A percentile compares a stretch with the other conserved stretches of the same genome.
Conservation (phyloP, 2,329 filamentous ascomycete species). For the Diaporthe vaccinii region DNA sequence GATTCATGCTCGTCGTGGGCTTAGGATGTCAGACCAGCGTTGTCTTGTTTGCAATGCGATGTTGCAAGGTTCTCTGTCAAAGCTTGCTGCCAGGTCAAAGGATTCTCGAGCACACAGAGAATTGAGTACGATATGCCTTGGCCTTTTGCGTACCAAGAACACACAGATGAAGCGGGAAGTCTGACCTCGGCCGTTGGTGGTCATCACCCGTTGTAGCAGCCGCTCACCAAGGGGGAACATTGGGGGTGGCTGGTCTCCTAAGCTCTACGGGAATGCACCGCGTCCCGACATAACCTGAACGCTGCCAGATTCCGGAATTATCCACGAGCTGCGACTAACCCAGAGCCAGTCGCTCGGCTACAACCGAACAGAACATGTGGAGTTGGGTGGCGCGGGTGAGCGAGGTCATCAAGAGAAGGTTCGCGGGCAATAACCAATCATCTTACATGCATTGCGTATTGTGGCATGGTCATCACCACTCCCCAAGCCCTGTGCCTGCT, state of each 20-base stretch:
- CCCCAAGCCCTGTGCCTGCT: background rate
- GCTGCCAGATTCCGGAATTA: background rate
- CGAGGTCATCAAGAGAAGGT: background rate
- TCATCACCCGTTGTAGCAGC: too few relatives aligned
- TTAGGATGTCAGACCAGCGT: too few relatives aligned
- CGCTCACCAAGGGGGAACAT: background rate
- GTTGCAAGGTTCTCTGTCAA: too few relatives aligned
- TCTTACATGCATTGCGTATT: constrained; percentile 6
- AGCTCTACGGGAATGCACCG: background rate
- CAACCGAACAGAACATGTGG: constrained; percentile 21
- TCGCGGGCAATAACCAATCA: constrained; percentile 4
- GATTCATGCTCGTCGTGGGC: too few relatives aligned
- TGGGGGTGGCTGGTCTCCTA: background rate
- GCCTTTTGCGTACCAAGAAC: background rate
- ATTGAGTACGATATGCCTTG: too few relatives aligned
- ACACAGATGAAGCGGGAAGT: too few relatives aligned
- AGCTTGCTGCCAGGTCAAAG: too few relatives aligned
- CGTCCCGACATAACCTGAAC: too few relatives aligned
- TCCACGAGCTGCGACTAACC: too few relatives aligned
- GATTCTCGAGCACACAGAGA: too few relatives aligned
- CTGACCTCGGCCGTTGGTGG: background rate
- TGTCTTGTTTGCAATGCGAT: too few relatives aligned
- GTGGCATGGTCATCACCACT: background rate
- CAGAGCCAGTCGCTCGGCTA: background rate
- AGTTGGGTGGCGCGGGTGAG: background rate